phyloP scores from a whole-genome alignment of 2,329 filamentous ascomycete genomes.

The Diaporthe sp. region DNA sequence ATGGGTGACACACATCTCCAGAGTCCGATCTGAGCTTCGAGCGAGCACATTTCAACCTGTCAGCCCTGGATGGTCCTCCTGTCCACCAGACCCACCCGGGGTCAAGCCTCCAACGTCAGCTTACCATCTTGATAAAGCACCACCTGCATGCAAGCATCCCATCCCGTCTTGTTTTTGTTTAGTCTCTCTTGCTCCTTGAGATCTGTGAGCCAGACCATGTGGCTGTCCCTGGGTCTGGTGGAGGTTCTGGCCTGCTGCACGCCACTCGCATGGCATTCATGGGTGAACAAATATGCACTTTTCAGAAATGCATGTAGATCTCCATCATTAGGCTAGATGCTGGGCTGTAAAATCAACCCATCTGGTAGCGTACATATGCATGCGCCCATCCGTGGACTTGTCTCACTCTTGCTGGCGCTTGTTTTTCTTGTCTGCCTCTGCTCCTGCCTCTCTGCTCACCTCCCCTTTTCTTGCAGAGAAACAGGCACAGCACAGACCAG shows the following conservation, averaged over 20 bases:
- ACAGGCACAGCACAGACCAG: conserved; percentile 17
- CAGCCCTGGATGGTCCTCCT: neutral
- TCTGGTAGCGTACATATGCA: neutral
- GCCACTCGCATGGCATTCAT: neutral
- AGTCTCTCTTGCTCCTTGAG: neutral
- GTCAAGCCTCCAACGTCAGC: conserved; percentile 12
- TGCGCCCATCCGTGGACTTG: neutral
- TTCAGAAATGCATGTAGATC: neutral
- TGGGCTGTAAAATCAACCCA: neutral
- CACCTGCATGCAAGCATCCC: neutral
- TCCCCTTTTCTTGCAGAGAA: neutral
- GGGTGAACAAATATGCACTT: neutral
- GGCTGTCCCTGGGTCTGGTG: neutral
- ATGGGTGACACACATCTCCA: neutral
- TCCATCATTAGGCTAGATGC: neutral
- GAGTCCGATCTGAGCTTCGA: neutral
- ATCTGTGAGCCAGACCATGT: neutral
- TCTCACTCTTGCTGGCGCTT: neutral
- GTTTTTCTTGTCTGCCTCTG: neutral
- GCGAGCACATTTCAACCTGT: neutral
- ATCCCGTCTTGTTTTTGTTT: neutral
- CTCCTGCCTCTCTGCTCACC: neutral
- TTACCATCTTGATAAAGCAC: neutral
- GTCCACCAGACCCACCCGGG: neutral
- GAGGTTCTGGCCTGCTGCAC: neutral